Conservation (phyloP, 441 rosid genomes). For the Corymbia calophylla region DNA sequence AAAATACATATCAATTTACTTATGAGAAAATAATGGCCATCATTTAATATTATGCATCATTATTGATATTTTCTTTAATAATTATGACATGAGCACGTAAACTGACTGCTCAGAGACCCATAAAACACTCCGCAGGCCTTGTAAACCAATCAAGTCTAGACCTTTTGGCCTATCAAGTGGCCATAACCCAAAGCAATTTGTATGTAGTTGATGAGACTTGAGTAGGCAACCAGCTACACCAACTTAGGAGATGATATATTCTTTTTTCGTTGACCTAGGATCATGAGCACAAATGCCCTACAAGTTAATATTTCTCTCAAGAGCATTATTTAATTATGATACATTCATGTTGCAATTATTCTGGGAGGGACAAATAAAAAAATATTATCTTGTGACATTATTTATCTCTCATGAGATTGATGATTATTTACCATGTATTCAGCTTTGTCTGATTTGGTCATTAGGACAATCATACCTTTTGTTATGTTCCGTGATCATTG, state of each 20-base stretch:
- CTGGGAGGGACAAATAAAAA: neutral
- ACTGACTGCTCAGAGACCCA: neutral
- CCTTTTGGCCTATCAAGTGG: neutral
- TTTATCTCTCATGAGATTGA: neutral
- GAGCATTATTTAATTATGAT: neutral
- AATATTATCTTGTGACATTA: neutral
- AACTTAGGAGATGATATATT: neutral
- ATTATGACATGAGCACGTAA: accelerated
- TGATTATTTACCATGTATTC: neutral
- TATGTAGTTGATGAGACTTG: neutral
- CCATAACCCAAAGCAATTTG: neutral
- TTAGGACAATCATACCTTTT: neutral
- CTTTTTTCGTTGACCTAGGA: neutral
- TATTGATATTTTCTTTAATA: neutral
- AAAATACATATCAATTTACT: neutral
- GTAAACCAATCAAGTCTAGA: neutral
- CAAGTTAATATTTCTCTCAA: neutral
- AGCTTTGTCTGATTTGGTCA: neutral
- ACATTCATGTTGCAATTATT: neutral
- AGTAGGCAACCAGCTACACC: neutral
- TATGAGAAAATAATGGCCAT: neutral
- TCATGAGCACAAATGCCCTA: neutral
- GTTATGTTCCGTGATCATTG: neutral
- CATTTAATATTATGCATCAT: neutral
- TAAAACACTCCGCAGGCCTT: neutral